Evolutionary conservation across 148 eudicot species (phyloP).

Genomic region (Heliamphora exappendiculata): DNA sequence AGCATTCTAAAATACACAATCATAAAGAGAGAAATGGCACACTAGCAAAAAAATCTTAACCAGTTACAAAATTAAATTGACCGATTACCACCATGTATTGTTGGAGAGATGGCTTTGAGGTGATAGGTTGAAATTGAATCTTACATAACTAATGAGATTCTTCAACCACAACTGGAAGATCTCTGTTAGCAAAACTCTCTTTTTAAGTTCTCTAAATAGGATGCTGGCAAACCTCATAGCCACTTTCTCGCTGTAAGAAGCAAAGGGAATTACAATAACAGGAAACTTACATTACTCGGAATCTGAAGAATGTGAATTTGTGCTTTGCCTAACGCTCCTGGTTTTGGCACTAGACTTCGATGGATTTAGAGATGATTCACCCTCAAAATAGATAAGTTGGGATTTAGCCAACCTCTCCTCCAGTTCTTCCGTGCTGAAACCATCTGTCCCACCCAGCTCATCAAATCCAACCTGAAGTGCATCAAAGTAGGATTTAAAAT

Average conservation of each 20-base stretch:
- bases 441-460: conserved; percentile 83
- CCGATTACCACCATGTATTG: neutral
- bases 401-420: conserved; percentile 84
- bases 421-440: conserved; percentile 79
- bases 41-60: neutral
- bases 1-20: neutral
- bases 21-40: neutral
- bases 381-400: conserved; percentile 66
- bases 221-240: neutral
- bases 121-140: neutral
- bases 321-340: conserved; percentile 68
- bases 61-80: neutral
- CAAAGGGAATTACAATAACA: neutral
- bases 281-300: conserved; percentile 43
- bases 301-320: conserved; percentile 54
- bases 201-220: neutral
- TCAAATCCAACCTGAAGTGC: conserved; percentile 78
- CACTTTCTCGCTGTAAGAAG: neutral
- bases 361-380: conserved; percentile 66
- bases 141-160: neutral
- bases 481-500: neutral
- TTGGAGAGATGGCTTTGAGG: neutral
- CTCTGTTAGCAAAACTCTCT: neutral
- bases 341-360: conserved; percentile 45
- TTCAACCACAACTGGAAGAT: neutral